Evolutionary conservation across 257 asterid species (phyloP).

Genomic region (Solanum chmielewskii): DNA sequence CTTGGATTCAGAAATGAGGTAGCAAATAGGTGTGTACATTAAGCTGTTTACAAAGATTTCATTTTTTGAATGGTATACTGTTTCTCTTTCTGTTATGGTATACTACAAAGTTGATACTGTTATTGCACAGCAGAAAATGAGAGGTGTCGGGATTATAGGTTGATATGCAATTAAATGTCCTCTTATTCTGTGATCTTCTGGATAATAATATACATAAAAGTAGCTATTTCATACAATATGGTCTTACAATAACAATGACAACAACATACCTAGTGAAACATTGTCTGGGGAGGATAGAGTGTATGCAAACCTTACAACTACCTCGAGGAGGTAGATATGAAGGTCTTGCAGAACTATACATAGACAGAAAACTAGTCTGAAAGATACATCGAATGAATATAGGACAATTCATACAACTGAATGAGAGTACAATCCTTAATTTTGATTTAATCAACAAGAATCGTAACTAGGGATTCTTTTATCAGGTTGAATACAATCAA

Average conservation of each 20-base stretch:
- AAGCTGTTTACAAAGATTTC: neutral
- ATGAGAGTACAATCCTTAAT: neutral
- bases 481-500: conserved; percentile 9
- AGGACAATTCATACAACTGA: neutral
- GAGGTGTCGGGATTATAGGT: neutral
- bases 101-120: neutral
- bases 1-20: neutral
- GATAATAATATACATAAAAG: neutral
- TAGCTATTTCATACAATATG: neutral
- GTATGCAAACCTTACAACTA: neutral
- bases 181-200: neutral
- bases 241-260: neutral
- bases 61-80: neutral
- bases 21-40: neutral
- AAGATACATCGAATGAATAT: neutral
- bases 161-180: neutral
- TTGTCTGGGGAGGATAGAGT: neutral
- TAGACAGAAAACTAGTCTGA: neutral
- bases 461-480: neutral
- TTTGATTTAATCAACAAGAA: neutral
- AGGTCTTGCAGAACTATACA: neutral
- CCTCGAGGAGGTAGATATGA: neutral
- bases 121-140: neutral
- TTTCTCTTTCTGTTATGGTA: neutral
- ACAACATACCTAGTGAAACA: neutral